Evolutionary conservation across 2,329 filamentous ascomycete genomes (phyloP), one percentile per base, ranked within the genome.

Genomic region (Fusarium praegraminearum): DNA sequence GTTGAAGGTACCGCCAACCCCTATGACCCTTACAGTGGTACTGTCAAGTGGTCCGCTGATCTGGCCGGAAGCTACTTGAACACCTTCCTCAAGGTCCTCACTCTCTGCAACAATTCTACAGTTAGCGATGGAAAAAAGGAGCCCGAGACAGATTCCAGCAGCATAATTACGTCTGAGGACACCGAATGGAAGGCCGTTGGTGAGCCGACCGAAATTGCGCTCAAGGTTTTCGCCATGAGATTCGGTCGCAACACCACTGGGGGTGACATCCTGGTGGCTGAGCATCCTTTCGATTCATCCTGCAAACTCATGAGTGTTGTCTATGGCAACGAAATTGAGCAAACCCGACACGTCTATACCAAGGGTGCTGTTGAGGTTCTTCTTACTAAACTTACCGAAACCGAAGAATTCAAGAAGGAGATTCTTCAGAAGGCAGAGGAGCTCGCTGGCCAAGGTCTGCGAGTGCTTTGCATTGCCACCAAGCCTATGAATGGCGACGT

Each of bases 291-390:
- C 73, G 90, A 93, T 76, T 92, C 90, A 1, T 87, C 87, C 38
- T 87, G 90, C 78, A 93, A 93, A 81, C 86, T 90, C 62, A 93
- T 93, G 91, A 90, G 89, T 38, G 90, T 93, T 50, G 85, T 92
- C 30, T 92, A 90, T 44, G 77, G 78, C 10, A 77, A 73, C 44
- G 76, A 76, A 3, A 20, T 78, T 18, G 79, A 79, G 26, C 74
- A 76, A 13, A 75, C 77, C 13, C 75, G 76, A 47, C 78, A 81
- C 15, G 83, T 87, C 20, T 88, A 86, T 67, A 85, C 85, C 74
- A 89, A 89, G 73, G 87, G 87, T 41, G 87, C 87, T 1, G 80
- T 87, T 20, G 87, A 89, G 75, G 81, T 84, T n/a, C 79, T 89
- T 45, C 73, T 89, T 28, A 85, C 86, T 3, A 80, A 86, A 12